Evolutionary conservation across 345 rosid species (phyloP), one percentile per base, ranked within the genome.

Genomic region (Lepidium didymum): DNA sequence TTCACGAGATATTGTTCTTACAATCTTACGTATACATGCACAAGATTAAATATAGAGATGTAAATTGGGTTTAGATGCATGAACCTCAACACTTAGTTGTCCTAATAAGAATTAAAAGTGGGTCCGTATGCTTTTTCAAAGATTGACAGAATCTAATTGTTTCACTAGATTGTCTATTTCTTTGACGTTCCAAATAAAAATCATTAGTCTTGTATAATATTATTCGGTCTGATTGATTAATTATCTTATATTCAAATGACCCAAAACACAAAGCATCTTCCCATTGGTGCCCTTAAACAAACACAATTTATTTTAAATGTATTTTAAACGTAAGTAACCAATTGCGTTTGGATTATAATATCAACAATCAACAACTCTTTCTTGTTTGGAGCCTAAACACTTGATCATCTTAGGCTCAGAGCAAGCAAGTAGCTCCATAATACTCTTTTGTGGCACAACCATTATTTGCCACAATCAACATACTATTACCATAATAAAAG

Each of bases 121-220:
- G 76, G 76, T 56, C 76, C 70, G 29, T 6, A 0, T 13, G 7
- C 29, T 55, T 15, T 64, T 55, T 29, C 3, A 6, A n/a, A 72
- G 65, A 56, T 72, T 31, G 70, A 64, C 57, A 56, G 64, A 72
- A 72, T 72, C 70, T 72, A 72, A 36, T 29, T 14, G 64, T 72
- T 64, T 64, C 36, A 16, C 50, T 10, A 37, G 13, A 25, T 72
- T 43, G 49, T 63, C 64, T 63, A 29, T 37, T 71, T 71, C 33
- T 54, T 71, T 63, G 35, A 54, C 64, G 49, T 44, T 21, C 29
- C 4, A 41, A 23, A n/a, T n/a, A 27, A 70, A 27, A 31, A 60
- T 60, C 53, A 50, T 33, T 62, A 10, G 19, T 14, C 31, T 27
- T 8, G 34, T 42, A 31, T 70, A 33, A 34, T 37, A 35, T 36